phyloP scores from a whole-genome alignment of 106 monocot genomes.

The Platanthera zijinensis region DNA sequence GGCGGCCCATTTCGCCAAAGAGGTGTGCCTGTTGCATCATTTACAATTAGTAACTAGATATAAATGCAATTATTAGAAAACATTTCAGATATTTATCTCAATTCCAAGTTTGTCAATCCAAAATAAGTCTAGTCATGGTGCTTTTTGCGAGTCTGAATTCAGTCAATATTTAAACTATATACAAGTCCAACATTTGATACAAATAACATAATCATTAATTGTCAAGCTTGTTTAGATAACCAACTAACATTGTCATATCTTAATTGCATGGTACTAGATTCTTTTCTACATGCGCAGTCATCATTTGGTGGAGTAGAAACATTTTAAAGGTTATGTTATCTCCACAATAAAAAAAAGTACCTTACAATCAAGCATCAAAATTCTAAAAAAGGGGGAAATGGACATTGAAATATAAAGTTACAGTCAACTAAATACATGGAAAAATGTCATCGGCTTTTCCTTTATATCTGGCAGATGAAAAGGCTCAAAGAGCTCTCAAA shows the following conservation, averaged over 20 bases:
- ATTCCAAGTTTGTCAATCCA: background rate
- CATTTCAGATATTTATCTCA: background rate
- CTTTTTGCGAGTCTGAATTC: background rate
- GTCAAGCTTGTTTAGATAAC: background rate
- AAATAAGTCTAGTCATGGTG: background rate
- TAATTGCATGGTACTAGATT: background rate
- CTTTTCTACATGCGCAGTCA: background rate
- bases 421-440: background rate
- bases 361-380: background rate
- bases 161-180: background rate
- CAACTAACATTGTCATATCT: background rate
- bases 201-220: background rate
- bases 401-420: background rate
- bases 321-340: background rate
- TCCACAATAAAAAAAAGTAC: background rate
- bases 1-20: constrained; percentile 99
- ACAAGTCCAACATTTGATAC: background rate
- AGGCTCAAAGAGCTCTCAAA: background rate
- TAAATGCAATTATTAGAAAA: background rate
- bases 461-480: background rate
- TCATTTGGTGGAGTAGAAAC: background rate
- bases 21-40: constrained; percentile 76
- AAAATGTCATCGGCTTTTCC: background rate
- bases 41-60: constrained; percentile 1
- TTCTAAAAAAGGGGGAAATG: constrained; percentile 1